Conservation (phyloP, 2,329 filamentous ascomycete species). For the Aspergillus sp. region DNA sequence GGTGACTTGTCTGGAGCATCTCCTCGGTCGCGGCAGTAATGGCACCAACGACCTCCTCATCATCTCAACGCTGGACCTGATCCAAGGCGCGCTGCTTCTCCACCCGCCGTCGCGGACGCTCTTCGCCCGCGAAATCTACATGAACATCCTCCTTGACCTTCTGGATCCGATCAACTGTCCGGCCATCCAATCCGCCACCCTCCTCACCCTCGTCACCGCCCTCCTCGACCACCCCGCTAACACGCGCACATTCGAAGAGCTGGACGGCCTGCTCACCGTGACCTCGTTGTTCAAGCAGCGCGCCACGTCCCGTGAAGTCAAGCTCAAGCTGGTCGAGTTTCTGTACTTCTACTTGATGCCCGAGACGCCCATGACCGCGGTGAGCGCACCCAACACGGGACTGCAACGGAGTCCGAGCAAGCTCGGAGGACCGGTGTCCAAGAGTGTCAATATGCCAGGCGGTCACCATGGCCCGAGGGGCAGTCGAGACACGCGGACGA, state of each 20-base stretch:
- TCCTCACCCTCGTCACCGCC: constrained; percentile 85
- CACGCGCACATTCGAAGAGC: constrained; percentile 84
- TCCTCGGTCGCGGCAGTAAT: constrained; percentile 77
- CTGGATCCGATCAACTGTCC: constrained; percentile 90
- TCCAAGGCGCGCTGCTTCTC: constrained; percentile 82
- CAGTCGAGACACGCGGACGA: constrained; percentile 56
- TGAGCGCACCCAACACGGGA: constrained; percentile 44
- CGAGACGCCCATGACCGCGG: constrained; percentile 57
- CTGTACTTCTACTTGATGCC: constrained; percentile 99
- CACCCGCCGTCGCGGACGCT: constrained; percentile 86
- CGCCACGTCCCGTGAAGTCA: constrained; percentile 80
- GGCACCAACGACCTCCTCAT: constrained; percentile 86
- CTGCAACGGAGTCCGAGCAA: constrained; percentile 69
- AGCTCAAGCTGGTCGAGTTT: constrained; percentile 94
- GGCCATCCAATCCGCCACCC: constrained; percentile 83
- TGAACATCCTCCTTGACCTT: constrained; percentile 95
- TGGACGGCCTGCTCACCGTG: constrained; percentile 87
- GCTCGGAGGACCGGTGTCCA: constrained; percentile 57
- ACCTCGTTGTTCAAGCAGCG: constrained; percentile 91
- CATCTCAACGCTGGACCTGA: constrained; percentile 79
- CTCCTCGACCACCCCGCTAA: constrained; percentile 83
- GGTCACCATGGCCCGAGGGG: constrained; percentile 23
- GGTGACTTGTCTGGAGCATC: constrained; percentile 78
- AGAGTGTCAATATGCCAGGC: constrained; percentile 32
- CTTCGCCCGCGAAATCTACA: constrained; percentile 85